Percentiles rank a stretch among this genome's conserved stretches.
phyloP scores from a whole-genome alignment of 1,284 basidiomycete genomes.

The Moesziomyces antarcticus region DNA sequence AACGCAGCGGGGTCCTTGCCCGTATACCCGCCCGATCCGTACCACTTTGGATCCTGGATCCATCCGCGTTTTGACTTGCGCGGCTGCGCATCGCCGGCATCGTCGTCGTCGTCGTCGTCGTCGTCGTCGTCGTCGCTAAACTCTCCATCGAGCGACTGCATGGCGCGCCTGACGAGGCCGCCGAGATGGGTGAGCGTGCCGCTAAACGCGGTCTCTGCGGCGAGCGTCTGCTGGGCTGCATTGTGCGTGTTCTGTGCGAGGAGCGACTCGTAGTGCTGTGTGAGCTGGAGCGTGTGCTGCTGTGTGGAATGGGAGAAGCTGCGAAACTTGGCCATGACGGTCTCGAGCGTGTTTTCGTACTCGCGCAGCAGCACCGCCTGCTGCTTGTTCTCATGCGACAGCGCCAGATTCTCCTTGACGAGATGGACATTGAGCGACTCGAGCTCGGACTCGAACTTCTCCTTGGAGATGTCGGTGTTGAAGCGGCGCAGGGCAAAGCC shows the following conservation, averaged over 20 bases:
- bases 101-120: conserved; percentile 24
- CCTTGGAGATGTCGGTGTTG: conserved; percentile 94
- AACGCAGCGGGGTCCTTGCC: conserved; percentile 55
- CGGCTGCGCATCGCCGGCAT: not conserved
- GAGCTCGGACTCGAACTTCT: conserved; percentile 90
- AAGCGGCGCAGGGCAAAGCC: conserved; percentile 87
- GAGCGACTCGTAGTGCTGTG: conserved; percentile 88
- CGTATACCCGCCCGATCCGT: conserved; percentile 61
- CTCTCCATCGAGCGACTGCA: conserved; percentile 57
- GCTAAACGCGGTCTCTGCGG: conserved; percentile 48
- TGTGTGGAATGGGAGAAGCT: conserved; percentile 91
- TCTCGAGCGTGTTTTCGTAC: conserved; percentile 93
- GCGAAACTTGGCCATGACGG: conserved; percentile 94
- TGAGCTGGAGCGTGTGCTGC: conserved; percentile 87
- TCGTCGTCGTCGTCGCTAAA: conserved; percentile 23
- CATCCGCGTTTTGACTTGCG: conserved; percentile 32
- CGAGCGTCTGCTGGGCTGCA: conserved; percentile 50
- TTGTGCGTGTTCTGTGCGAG: conserved; percentile 69
- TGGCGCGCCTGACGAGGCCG: conserved; percentile 51
- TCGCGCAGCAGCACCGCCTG: conserved; percentile 87
- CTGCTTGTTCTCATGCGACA: conserved; percentile 94
- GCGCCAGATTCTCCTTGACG: conserved; percentile 90
- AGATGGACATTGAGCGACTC: conserved; percentile 89
- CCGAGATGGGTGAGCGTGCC: conserved; percentile 54
- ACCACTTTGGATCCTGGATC: conserved; percentile 55